Percentiles rank a stretch among this genome's conserved stretches.
phyloP scores from a whole-genome alignment of 805 yeast species.

The Lipomyces chichibuensis region DNA sequence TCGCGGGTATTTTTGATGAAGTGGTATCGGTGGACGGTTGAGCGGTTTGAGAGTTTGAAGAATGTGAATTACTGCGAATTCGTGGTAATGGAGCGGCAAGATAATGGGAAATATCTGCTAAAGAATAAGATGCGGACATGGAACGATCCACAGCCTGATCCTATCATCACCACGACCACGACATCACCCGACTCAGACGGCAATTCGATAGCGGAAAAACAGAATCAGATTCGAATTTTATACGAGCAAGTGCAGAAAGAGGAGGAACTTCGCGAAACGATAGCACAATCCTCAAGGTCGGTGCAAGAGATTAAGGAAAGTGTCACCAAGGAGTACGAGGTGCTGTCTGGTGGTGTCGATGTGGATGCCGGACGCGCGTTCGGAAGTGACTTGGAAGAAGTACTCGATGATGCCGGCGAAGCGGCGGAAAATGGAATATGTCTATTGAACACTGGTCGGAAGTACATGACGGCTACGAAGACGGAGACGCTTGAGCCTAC shows the following conservation, averaged over 20 bases:
- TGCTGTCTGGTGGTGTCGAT: background rate
- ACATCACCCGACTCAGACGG: conserved; percentile 4
- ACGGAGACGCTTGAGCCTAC: background rate
- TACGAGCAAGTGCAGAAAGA: conserved; percentile 8
- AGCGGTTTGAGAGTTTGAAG: conserved; percentile 78
- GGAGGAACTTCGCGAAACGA: background rate
- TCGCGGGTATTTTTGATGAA: conserved; percentile 89
- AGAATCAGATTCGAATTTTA: conserved; percentile 2
- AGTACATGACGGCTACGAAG: background rate
- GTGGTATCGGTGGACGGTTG: conserved; percentile 93
- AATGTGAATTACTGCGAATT: conserved; percentile 86
- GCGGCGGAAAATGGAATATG: conserved; percentile 19
- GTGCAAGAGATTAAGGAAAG: background rate
- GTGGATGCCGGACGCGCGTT: background rate
- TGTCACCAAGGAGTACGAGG: background rate
- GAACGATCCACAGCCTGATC: conserved; percentile 52
- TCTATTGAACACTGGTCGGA: background rate
- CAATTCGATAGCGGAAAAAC: conserved; percentile 2
- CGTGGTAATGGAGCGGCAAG: conserved; percentile 70
- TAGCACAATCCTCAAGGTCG: background rate
- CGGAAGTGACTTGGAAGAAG: background rate
- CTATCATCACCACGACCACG: conserved; percentile 12
- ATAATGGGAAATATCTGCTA: conserved; percentile 55
- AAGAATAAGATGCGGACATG: conserved; percentile 70
- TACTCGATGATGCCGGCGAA: conserved; percentile 1